Evolutionary conservation across 2,329 filamentous ascomycete species (phyloP), one percentile per base, ranked within the genome.

Genomic region (Chrysoporthe deuterocubensis): DNA sequence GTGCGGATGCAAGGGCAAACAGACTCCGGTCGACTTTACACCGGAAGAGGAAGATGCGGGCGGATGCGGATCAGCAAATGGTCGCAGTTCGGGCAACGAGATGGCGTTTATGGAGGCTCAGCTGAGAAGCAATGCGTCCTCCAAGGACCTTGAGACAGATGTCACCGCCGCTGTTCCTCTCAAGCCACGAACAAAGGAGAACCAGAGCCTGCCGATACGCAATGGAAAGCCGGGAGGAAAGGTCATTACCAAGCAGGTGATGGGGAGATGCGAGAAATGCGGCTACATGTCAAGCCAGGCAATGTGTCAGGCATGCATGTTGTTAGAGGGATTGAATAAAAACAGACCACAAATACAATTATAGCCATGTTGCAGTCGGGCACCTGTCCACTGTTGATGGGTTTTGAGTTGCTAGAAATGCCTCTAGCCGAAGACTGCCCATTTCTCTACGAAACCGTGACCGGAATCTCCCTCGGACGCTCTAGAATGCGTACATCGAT

Each of bases 281-380:
- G 96, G 96, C 16, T 99, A 98, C 77, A 92, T 99, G 79, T 97
- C 96, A 2, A 97, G 94, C 74, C 96, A 99, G 78, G 87, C 88
- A 42, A 88, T 97, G 50, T 99, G 96, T 80, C 97, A 99, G 79
- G 96, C 96, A 0, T 99, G 96, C 77, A 91, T 90, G 70, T 82
- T 99, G 57, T 85, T 99, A 2, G 94, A 98, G 73, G 93, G 92
- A 0, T 79, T 99, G 60, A 99, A 99, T 77, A 97, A 96, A 80
- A 90, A 90, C 72, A 81, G 87, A 69, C 81, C 86, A 67, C 82
- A 87, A 73, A 87, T 90, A 70, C 77, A 81, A 74, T 83, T 88
- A 80, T 87, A 79, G 76, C 46, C 34, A 44, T 60, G 34, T 46
- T 50, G 62, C 62, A 26, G 44, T 60, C 14, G 54, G 54, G 4